Evolutionary conservation across 2,329 filamentous ascomycete genomes (phyloP).

Genomic region (Aspergillus sp.): DNA sequence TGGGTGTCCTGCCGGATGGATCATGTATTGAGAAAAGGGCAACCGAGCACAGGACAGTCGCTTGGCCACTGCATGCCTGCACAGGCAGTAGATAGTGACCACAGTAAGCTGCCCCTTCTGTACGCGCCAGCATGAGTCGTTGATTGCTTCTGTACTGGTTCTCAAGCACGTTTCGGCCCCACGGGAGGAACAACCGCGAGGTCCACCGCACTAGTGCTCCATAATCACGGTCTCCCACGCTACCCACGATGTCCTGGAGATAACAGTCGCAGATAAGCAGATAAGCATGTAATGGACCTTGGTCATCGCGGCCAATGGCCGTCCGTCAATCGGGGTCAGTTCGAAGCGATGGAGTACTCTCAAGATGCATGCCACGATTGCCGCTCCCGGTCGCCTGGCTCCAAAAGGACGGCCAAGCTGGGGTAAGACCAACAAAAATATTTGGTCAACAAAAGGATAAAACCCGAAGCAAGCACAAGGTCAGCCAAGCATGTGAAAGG

Average conservation of each 20-base stretch:
- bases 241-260: conserved; percentile 16
- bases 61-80: background rate
- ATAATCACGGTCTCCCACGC: conserved; percentile 14
- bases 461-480: background rate
- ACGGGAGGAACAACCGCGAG: conserved; percentile 18
- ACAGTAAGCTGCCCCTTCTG: background rate
- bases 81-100: background rate
- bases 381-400: background rate
- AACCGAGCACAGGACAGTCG: conserved; percentile 8
- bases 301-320: conserved; percentile 26
- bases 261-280: conserved; percentile 29
- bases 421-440: background rate
- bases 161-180: conserved; percentile 16
- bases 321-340: conserved; percentile 8
- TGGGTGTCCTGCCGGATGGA: background rate
- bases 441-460: background rate
- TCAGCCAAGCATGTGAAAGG: conserved; percentile 7
- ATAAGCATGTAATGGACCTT: conserved; percentile 32
- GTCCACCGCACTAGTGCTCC: conserved; percentile 21
- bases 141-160: background rate
- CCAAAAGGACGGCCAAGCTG: background rate
- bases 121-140: background rate
- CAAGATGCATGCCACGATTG: background rate
- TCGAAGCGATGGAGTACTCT: background rate
- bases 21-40: conserved; percentile 3